Conservation (phyloP, 2,329 filamentous ascomycete species). For the Cryphonectria carpinicola region DNA sequence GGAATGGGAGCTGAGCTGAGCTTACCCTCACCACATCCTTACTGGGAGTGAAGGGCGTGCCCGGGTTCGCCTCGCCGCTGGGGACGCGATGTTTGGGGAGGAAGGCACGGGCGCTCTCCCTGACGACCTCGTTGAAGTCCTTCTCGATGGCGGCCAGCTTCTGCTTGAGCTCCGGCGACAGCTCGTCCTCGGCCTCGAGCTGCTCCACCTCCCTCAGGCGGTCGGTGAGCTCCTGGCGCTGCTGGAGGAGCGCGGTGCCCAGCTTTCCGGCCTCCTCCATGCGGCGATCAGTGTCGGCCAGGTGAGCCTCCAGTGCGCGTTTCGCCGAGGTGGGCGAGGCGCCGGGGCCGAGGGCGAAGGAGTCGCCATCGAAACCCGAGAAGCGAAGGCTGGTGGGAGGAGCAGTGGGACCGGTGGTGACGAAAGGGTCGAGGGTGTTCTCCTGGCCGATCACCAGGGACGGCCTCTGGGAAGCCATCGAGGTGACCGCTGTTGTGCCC, state of each 20-base stretch:
- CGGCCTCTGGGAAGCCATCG: slow-evolving; percentile 47
- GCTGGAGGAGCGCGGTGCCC: slow-evolving; percentile 83
- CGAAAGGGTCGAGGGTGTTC: slow-evolving; percentile 60
- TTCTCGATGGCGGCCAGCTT: slow-evolving; percentile 86
- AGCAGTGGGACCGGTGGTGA: slow-evolving; percentile 46
- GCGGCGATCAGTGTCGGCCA: slow-evolving; percentile 88
- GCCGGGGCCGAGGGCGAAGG: slow-evolving; percentile 76
- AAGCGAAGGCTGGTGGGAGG: slow-evolving; percentile 66
- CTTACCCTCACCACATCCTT: slow-evolving; percentile 58
- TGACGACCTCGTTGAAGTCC: slow-evolving; percentile 92
- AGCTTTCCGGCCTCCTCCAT: slow-evolving; percentile 90
- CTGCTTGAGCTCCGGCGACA: slow-evolving; percentile 80
- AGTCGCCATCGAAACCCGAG: slow-evolving; percentile 79
- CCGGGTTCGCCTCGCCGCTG: slow-evolving; percentile 63
- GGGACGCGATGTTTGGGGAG: slow-evolving; percentile 81
- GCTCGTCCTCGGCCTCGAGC: slow-evolving; percentile 73
- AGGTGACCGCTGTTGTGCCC: slow-evolving; percentile 46
- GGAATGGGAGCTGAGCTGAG: slow-evolving; percentile 14
- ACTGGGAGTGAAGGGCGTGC: slow-evolving; percentile 58
- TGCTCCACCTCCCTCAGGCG: slow-evolving; percentile 84
- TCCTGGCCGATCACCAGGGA: slow-evolving; percentile 44
- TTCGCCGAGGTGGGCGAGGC: slow-evolving; percentile 85
- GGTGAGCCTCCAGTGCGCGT: slow-evolving; percentile 85
- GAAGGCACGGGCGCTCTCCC: slow-evolving; percentile 87
- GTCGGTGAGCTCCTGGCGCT: slow-evolving; percentile 81